Base-by-base conservation (phyloP, 129 eudicot species). In the Chrysanthemum seticuspe region DNA sequence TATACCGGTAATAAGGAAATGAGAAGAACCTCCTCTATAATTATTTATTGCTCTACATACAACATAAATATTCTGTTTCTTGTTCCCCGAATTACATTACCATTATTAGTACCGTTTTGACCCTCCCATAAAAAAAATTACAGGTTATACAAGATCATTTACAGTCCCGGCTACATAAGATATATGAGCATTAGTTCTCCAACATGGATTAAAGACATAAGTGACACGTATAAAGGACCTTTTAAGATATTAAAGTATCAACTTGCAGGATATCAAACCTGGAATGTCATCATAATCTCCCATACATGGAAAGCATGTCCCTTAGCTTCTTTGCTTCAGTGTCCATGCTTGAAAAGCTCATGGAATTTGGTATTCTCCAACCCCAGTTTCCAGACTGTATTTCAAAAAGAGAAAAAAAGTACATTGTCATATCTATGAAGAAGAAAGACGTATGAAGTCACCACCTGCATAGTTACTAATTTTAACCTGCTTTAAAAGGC, bases 351-450 rank as follows among this genome's bases (percentile, higher is more conserved):
- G 87, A 86, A 80, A 94, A 90, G 69, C 81, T 65, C 73, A 58
- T 83, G 13, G 93, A 80, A 67, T 74, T 76, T 18, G 98, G 93
- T 83, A 90, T 73, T 67, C 98, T 90, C 98, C 98, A 94, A 74
- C 92, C 85, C 98, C 98, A 94, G 56, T 94, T 94, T 67, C 98
- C 98, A 52, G 78, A 84, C 97, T 94, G 82, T 62, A 76, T n/a
- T 27, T 7, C 65, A 10, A 47, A 6, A 45, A 54, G 11, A 10
- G 11, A 14, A 45, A 23, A 23, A 23, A 23, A 23, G 25, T 1
- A 63, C 6, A 14, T 31, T 10, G 4, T 36, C 13, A 29, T 8
- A 70, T 53, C 31, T 29, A 70, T 10, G 52, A 54, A 29, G 14
- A 54, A 52, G 0, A 52, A 40, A 40, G 47, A 40, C 10, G 10